phyloP scores from a whole-genome alignment of 805 yeast species.

The Starmera dryadoides region DNA sequence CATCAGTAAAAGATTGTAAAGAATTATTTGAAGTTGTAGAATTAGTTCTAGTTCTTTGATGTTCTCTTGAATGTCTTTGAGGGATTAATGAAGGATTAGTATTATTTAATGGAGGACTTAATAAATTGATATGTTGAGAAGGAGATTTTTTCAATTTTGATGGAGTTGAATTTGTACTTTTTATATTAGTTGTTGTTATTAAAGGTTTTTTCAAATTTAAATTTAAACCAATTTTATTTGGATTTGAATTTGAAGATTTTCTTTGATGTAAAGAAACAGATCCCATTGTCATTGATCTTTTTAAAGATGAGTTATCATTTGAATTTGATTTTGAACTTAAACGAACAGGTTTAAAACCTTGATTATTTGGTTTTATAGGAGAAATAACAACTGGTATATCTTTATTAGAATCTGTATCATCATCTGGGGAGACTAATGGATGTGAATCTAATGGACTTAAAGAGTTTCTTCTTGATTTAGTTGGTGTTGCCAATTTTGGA shows the following conservation, averaged over 20 bases:
- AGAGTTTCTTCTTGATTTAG: slow-evolving; percentile 17
- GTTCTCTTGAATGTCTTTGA: neutral
- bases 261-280: slow-evolving; percentile 15
- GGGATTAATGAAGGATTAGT: neutral
- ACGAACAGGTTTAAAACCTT: neutral
- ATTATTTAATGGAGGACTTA: neutral
- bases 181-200: slow-evolving; percentile 1
- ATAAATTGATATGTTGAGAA: neutral
- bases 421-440: slow-evolving; percentile 5
- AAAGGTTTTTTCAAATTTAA: slow-evolving; percentile 10
- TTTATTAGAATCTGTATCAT: neutral
- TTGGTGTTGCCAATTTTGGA: slow-evolving; percentile 18
- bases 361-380: too few species aligned
- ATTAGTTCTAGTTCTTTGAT: slow-evolving; percentile 14
- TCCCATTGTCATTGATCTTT: slow-evolving; percentile 18
- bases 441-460: slow-evolving; percentile 14
- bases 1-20: slow-evolving; percentile 12
- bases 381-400: neutral
- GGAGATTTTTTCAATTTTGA: neutral
- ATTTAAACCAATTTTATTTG: slow-evolving; percentile 17
- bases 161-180: neutral
- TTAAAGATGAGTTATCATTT: slow-evolving; percentile 4
- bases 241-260: slow-evolving; percentile 7
- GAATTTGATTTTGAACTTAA: neutral
- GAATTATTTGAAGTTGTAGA: slow-evolving; percentile 2